Evolutionary conservation across 139 green algal genomes (phyloP).

Genomic region (Gonium pectorale): DNA sequence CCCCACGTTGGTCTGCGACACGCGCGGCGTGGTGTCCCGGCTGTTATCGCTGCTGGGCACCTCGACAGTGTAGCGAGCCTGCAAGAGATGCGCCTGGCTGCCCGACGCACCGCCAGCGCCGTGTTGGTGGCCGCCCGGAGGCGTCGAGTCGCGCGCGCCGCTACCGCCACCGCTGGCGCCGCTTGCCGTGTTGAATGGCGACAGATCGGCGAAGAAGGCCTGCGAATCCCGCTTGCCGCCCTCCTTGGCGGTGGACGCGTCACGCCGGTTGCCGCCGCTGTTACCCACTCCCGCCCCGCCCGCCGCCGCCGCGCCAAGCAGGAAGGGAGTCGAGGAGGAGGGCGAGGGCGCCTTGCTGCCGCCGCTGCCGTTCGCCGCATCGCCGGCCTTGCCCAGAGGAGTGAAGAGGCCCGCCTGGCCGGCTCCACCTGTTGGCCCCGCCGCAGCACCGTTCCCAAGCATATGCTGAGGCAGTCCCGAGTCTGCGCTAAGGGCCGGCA

Average conservation of each 20-base stretch:
- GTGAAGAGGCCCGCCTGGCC: not conserved
- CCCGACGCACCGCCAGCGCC: not conserved
- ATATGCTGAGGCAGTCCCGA: too few species aligned
- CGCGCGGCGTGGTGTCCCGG: conserved; percentile 18
- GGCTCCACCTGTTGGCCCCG: not conserved
- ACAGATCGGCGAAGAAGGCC: conserved; percentile 42
- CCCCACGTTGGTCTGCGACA: not conserved
- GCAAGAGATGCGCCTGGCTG: not conserved
- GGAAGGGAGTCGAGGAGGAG: conserved; percentile 13
- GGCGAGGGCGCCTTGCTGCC: conserved; percentile 42
- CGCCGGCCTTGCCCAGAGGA: not conserved
- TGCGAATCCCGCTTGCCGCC: not conserved
- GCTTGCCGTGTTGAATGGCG: conserved; percentile 27
- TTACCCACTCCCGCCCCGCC: not conserved
- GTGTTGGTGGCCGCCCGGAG: not conserved
- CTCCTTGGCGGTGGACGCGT: too few species aligned
- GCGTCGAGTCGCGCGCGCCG: conserved; percentile 5
- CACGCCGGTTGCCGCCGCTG: not conserved
- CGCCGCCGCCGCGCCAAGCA: too few species aligned
- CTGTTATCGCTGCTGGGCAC: conserved; percentile 39
- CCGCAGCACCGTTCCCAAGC: not conserved
- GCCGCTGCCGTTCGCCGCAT: not conserved
- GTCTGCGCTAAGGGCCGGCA: too few species aligned
- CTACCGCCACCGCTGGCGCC: not conserved
- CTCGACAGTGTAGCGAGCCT: too few species aligned